phyloP scores from a whole-genome alignment of 129 eudicot species.

The Kitagawia praeruptora region DNA sequence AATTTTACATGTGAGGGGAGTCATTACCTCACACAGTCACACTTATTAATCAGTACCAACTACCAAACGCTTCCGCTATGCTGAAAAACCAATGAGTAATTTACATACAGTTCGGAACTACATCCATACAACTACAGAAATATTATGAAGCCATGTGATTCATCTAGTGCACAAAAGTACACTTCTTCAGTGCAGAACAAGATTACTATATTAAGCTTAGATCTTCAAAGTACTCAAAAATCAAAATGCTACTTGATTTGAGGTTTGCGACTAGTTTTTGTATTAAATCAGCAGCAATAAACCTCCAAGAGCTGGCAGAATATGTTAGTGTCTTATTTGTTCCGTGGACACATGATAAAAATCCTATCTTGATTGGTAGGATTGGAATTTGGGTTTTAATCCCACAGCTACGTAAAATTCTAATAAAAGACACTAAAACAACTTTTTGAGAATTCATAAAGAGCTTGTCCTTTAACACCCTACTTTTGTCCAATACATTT shows the following conservation, averaged over 20 bases:
- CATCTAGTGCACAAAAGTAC: background rate
- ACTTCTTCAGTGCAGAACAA: background rate
- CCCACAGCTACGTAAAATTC: constrained; percentile 37
- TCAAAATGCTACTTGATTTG: background rate
- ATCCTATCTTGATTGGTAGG: constrained; percentile 35
- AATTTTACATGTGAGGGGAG: too few species aligned
- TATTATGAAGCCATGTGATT: background rate
- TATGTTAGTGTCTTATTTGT: background rate
- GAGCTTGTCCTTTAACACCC: constrained; percentile 16
- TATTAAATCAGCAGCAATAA: background rate
- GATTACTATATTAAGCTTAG: background rate
- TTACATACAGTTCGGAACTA: background rate
- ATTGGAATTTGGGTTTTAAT: constrained; percentile 36
- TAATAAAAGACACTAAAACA: constrained; percentile 28
- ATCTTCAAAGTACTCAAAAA: background rate
- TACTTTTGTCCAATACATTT: constrained; percentile 15
- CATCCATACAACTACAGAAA: background rate
- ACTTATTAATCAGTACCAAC: too few species aligned
- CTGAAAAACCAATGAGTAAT: background rate
- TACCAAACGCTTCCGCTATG: too few species aligned
- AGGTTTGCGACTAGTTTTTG: background rate
- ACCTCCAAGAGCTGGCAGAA: constrained; percentile 10
- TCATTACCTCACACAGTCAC: too few species aligned
- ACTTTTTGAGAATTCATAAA: constrained; percentile 30
- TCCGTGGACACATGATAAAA: background rate